A percentile compares a stretch with the other conserved stretches of the same genome.
Conservation (phyloP, 176 grass and related monocot genomes). For the Pharus latifolius region DNA sequence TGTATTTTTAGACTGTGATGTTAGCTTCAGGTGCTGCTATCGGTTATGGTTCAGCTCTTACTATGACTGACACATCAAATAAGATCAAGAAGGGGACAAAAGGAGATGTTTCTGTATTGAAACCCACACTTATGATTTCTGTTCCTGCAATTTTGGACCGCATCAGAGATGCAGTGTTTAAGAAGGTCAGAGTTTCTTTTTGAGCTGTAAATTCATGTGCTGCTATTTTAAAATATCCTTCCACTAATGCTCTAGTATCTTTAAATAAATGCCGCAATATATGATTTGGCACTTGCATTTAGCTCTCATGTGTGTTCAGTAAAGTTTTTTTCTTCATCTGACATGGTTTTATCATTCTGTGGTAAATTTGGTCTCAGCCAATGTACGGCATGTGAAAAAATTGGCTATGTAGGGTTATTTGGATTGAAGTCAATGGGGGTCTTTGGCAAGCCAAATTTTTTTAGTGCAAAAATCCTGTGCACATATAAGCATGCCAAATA, state of each 20-base stretch:
- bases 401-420: no score
- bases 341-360: no score
- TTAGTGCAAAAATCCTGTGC: no score
- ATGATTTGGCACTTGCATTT: not conserved
- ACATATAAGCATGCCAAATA: no score
- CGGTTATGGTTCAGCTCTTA: slow-evolving; percentile 70
- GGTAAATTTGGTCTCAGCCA: no score
- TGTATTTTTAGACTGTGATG: slow-evolving; percentile 63
- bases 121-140: slow-evolving; percentile 69
- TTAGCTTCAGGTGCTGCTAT: slow-evolving; percentile 64
- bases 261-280: not conserved
- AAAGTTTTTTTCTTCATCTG: not conserved
- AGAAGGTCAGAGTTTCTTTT: slow-evolving; percentile 52
- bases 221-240: not conserved
- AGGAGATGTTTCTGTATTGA: slow-evolving; percentile 75
- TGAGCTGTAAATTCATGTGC: not conserved
- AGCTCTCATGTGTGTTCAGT: not conserved
- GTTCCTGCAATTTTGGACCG: slow-evolving; percentile 89
- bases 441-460: no score
- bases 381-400: no score
- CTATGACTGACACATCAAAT: slow-evolving; percentile 86
- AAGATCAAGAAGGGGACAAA: slow-evolving; percentile 92
- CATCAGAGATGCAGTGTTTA: slow-evolving; percentile 73
- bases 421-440: no score
- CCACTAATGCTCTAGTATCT: not conserved